Percentiles rank a stretch among this genome's conserved stretches.
Evolutionary conservation across 495 filamentous ascomycete genomes (phyloP).

Genomic region (Neurospora sublineolata): DNA sequence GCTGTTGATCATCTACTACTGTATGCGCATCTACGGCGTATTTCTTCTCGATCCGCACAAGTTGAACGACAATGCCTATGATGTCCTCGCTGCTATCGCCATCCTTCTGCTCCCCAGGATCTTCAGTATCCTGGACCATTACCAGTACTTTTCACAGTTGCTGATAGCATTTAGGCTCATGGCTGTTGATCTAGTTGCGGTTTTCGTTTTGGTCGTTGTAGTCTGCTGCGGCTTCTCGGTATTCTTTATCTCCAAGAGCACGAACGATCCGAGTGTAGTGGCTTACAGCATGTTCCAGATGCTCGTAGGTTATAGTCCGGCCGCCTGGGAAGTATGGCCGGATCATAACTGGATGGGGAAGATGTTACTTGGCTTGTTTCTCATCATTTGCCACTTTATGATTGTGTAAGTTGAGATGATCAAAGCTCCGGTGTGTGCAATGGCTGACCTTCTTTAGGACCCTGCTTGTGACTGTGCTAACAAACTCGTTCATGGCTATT

Average conservation of each 20-base stretch:
- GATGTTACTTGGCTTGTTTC: slow-evolving; percentile 61
- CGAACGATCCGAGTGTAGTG: slow-evolving; percentile 51
- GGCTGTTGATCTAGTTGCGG: slow-evolving; percentile 74
- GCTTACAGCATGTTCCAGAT: slow-evolving; percentile 88
- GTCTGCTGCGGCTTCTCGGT: slow-evolving; percentile 90
- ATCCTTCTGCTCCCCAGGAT: slow-evolving; percentile 81
- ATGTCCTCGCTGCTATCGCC: slow-evolving; percentile 79
- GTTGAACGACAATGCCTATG: slow-evolving; percentile 72
- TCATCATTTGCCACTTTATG: slow-evolving; percentile 90
- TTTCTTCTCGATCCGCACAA: slow-evolving; percentile 58
- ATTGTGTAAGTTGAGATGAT: slow-evolving; percentile 44
- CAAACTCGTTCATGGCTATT: slow-evolving; percentile 89
- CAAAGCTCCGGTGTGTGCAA: neutral
- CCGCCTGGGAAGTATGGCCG: slow-evolving; percentile 54
- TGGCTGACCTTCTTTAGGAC: slow-evolving; percentile 34
- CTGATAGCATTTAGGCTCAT: slow-evolving; percentile 88
- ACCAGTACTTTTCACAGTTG: slow-evolving; percentile 86
- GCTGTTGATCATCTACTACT: slow-evolving; percentile 80
- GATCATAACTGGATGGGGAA: slow-evolving; percentile 70
- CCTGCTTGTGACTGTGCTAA: slow-evolving; percentile 83
- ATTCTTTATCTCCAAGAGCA: slow-evolving; percentile 68
- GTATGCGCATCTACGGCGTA: slow-evolving; percentile 75
- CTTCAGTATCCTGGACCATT: slow-evolving; percentile 86
- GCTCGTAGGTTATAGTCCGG: slow-evolving; percentile 64
- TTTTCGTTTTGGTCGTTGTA: slow-evolving; percentile 72